Evolutionary conservation across 768 basidiomycete genomes (phyloP), one percentile per base, ranked within the genome.

Genomic region (Xerocomellus dryophilus): DNA sequence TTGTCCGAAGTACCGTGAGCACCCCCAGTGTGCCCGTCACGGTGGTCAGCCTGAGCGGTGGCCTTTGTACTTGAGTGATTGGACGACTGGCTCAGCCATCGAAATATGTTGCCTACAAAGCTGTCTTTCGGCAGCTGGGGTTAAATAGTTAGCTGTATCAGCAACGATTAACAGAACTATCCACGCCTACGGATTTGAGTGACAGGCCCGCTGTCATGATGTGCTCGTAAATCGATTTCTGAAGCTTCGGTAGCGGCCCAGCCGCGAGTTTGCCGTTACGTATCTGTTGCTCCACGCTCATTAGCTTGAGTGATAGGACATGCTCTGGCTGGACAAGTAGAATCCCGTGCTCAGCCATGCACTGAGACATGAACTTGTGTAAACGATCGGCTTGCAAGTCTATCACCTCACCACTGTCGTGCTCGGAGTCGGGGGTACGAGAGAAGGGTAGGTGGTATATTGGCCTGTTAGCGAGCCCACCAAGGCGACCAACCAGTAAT

Each of bases 301-400:
- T 74, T 23, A 81, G 64, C 52, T 73, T 69, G 53, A 76, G 76
- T 0, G 80, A 81, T 3, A 80, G 68, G 5, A 78, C 72, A 34
- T 81, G 79, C 43, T 81, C 79, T 0, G 80, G 81, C 43, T 81
- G 80, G 10, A 66, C 59, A 3, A 81, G 62, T 2, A 80, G 60
- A 10, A 81, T 57, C 0, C 80, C 80, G 17, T 66, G 58, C 36
- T 61, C 61, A 0, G 47, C 50, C 49, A 62, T 65, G 54, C 81
- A 82, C 25, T 63, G 64, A 27, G 68, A 57, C 50, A 72, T 69
- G 17, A 81, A 50, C 17, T 42, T 18, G 8, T 59, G 55, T 18
- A 79, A 63, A 11, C 36, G 41, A 3, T 51, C 21, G 10, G 69
- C 50, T 46, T 63, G 51, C 18, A 17, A 29, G 18, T 20, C 21